Evolutionary conservation across 2,329 filamentous ascomycete genomes (phyloP).

Genomic region (Epichloe baconii): DNA sequence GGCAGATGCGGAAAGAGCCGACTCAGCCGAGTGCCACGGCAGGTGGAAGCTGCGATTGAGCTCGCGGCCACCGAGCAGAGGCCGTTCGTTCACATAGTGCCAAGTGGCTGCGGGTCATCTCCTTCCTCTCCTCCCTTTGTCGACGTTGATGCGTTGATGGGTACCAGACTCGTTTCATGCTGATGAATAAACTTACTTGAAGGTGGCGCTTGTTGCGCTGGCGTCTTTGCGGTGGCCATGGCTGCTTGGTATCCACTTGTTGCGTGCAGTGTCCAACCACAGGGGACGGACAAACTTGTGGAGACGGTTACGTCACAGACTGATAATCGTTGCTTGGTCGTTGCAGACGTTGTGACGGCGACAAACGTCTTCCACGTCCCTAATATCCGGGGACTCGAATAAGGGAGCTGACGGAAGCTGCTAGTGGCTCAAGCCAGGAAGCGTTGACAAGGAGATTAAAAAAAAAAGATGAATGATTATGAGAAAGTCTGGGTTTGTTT

Average conservation of each 20-base stretch:
- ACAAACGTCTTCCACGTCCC: no score
- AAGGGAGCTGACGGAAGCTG: no score
- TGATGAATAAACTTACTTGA: conserved; percentile 4
- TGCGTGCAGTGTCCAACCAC: no score
- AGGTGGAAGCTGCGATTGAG: background rate
- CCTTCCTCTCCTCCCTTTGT: background rate
- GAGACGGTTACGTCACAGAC: background rate
- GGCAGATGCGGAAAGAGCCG: background rate
- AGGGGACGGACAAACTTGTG: background rate
- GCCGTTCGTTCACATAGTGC: background rate
- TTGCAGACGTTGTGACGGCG: background rate
- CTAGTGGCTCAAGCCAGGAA: no score
- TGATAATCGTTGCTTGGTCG: background rate
- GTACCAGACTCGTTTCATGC: background rate
- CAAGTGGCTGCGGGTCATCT: background rate
- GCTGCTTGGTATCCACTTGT: background rate
- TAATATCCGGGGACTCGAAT: no score
- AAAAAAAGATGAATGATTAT: no score
- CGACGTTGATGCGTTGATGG: no score
- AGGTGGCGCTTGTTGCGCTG: conserved; percentile 5
- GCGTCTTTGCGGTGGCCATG: conserved; percentile 6
- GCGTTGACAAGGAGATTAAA: no score
- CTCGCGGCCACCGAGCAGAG: background rate
- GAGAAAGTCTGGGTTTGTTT: no score
- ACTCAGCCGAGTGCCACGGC: no score